Base-by-base conservation (phyloP, 805 yeast genomes). In the Candida jianshihensis region DNA sequence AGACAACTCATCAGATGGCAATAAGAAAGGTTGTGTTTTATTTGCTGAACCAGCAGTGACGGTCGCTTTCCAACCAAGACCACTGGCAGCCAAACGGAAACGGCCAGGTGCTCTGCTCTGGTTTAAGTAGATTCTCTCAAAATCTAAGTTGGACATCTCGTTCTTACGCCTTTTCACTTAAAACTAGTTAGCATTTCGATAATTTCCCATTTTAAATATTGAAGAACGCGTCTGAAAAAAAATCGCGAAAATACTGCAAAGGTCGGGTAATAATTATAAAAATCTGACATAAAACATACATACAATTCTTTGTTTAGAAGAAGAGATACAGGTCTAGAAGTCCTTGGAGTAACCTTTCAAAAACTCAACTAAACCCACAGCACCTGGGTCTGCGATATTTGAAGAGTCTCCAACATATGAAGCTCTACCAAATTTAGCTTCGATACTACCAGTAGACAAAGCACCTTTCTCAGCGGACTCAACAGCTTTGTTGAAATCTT, bases 31-130 rank as follows among this genome's bases (percentile, higher is more conserved):
- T 33, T 75, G 76, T 11, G 74, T 68, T 39, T 68, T 68, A 19
- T 64, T 64, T 27, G 70, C 63, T 18, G 71, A 60, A 27, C 69
- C 66, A 12, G 70, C 71, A 6, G 70, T 63, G 14, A 73, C 57
- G 2, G 78, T 64, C 1, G 80, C 80, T 56, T 90, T 90, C 99
- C 99, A 92, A 32, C 99, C 99, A 20, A 92, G 71, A 34, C 99
- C 99, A n/a, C 94, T 79, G 44, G 84, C 92, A 12, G 97, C 96
- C 44, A 92, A 75, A 63, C 98, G 86, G 71, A 90, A 81, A 49
- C 94, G 80, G 18, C 99, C 99, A 32, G 76, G 73, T 27, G 71
- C 68, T 48, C 78, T 78, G 37, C 95, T 84, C 59, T 84, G 95
- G 60, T 92, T 89, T 57, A 87, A 67, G 57, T 86, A 89, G 46